Evolutionary conservation across 495 filamentous ascomycete species (phyloP).

Genomic region (Stereocaulon alpinum): DNA sequence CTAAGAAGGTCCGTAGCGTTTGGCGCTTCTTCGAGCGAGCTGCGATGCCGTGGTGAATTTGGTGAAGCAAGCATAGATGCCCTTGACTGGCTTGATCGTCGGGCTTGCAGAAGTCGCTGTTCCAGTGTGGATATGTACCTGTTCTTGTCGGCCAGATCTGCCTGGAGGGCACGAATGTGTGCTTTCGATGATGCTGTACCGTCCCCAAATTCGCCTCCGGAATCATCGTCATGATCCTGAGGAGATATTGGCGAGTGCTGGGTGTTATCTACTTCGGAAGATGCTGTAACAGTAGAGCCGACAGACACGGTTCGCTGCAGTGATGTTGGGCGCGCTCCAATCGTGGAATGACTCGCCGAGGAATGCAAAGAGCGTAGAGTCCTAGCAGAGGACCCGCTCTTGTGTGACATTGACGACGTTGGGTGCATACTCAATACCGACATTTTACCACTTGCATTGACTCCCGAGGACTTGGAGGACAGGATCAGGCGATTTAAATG

Average conservation of each 20-base stretch:
- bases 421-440: conserved; percentile 63
- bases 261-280: conserved; percentile 34
- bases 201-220: conserved; percentile 70
- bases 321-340: conserved; percentile 40
- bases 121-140: conserved; percentile 92
- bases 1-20: conserved; percentile 57
- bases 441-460: conserved; percentile 64
- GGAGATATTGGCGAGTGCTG: conserved; percentile 29
- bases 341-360: conserved; percentile 60
- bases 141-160: conserved; percentile 90
- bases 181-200: conserved; percentile 70
- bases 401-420: conserved; percentile 45
- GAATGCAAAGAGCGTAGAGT: conserved; percentile 51
- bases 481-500: conserved; percentile 93
- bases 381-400: conserved; percentile 26
- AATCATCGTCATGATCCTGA: conserved; percentile 54
- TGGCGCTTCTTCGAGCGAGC: conserved; percentile 55
- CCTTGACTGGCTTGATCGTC: conserved; percentile 79
- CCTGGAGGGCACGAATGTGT: conserved; percentile 79
- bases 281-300: conserved; percentile 49
- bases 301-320: conserved; percentile 56
- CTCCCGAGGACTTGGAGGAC: conserved; percentile 88
- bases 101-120: conserved; percentile 80
- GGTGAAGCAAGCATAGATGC: conserved; percentile 58
- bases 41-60: conserved; percentile 41